Percentiles rank a stretch among this genome's conserved stretches.
phyloP scores from a whole-genome alignment of 108 stramenopile genomes.

The Asterionellopsis glacialis region DNA sequence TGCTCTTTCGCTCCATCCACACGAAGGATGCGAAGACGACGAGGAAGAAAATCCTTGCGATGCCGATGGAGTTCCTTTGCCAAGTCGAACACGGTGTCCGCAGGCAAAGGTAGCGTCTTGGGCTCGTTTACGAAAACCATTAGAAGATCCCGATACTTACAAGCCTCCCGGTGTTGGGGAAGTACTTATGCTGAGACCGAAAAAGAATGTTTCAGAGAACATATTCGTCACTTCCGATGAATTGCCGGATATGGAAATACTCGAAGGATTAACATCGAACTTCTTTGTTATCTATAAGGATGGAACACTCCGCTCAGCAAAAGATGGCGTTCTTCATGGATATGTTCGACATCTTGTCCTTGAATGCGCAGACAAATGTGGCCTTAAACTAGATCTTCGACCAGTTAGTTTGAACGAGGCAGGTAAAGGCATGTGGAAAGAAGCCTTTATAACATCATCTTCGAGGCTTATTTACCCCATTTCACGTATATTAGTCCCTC shows the following conservation, averaged over 20 bases:
- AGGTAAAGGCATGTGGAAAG: constrained; percentile 15
- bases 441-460: constrained; percentile 25
- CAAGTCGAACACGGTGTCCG: constrained; percentile 22
- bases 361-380: constrained; percentile 12
- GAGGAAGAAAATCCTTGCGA: constrained; percentile 1
- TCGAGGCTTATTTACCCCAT: constrained; percentile 23
- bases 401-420: constrained; percentile 15
- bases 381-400: background rate
- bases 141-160: constrained; percentile 29
- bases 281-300: constrained; percentile 28
- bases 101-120: constrained; percentile 22
- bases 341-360: constrained; percentile 21
- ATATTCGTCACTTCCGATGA: background rate
- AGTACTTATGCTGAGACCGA: constrained; percentile 16
- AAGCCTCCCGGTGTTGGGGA: constrained; percentile 22
- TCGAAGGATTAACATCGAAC: constrained; percentile 26
- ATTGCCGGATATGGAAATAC: constrained; percentile 8
- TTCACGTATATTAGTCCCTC: constrained; percentile 9
- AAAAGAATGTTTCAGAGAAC: background rate
- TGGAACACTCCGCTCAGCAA: constrained; percentile 19
- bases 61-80: constrained; percentile 10
- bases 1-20: constrained; percentile 20
- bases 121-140: constrained; percentile 16
- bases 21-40: background rate
- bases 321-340: constrained; percentile 19